Evolutionary conservation across 495 filamentous ascomycete species (phyloP), one percentile per base, ranked within the genome.

Genomic region (Penicillium flavigenum): DNA sequence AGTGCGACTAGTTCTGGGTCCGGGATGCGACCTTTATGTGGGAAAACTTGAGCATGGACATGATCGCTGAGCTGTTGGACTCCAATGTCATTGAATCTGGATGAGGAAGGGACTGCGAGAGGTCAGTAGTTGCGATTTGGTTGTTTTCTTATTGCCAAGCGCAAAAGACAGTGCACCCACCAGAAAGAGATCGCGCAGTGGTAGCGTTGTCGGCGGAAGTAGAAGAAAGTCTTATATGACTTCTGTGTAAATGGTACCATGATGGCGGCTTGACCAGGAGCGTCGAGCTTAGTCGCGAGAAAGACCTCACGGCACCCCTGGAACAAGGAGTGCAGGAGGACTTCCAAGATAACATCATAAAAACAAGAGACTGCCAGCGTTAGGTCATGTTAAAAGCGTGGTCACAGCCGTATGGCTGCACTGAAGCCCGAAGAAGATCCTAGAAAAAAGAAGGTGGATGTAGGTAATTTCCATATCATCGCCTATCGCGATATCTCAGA

Each of bases 21-120:
- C 1, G 88, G 84, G 4, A 80, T 74, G 2, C 79, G 76, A 5
- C 75, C 63, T 55, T 81, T 76, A 39, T 76, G 72, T n/a, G 77
- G 78, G 68, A 98, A 98, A 42, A 98, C 76, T 70, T 98, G 95
- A 4, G 83, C 64, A 71, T 91, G 87, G 34, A 99, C 81, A 79
- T 87, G 80, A 54, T 79, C 78, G 77, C 90, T 94, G 42, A 99
- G 69, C 63, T 96, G 92, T 74, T 99, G 95, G 24, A 99, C 90
- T 24, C 90, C 90, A 61, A 99, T 89, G 54, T 94, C 88, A 68
- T 97, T 98, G 75, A 86, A 91, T 51, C 93, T 85, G 36, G 87
- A 76, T 32, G 76, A 63, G 34, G 85, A 80, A 26, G 79, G 76
- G 42, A 86, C 84, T 86, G 68, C 19, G 31, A 34, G 8, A 6